These are phyloP conservation scores for Acanthamoeba lenticulata DNA, from an alignment of 208 protist species.

Conservation along the genomic window DNA sequence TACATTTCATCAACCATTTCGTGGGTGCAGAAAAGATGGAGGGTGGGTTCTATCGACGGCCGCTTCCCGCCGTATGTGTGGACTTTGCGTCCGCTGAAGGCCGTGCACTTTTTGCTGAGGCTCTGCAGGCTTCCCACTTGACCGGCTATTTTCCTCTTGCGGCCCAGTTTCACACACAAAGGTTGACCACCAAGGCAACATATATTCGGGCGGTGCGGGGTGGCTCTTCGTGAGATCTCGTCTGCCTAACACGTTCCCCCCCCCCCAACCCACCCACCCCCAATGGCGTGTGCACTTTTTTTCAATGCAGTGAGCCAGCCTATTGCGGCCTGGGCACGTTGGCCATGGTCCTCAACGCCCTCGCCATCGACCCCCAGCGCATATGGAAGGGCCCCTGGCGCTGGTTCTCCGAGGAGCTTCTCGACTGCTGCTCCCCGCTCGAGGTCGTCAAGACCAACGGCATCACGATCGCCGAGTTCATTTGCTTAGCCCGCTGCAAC, in stretches of 20 bases:
- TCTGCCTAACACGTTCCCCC: too few species aligned
- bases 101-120: neutral
- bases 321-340: slow-evolving; percentile 87
- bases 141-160: neutral
- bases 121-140: neutral
- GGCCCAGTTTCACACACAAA: slow-evolving; percentile 18
- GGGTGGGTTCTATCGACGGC: neutral
- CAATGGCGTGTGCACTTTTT: too few species aligned
- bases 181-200: too few species aligned
- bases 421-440: slow-evolving; percentile 86
- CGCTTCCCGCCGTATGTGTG: neutral
- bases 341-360: slow-evolving; percentile 88
- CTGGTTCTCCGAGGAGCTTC: slow-evolving; percentile 87
- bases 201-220: too few species aligned
- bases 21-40: neutral
- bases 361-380: slow-evolving; percentile 85
- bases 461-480: slow-evolving; percentile 83
- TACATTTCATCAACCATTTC: too few species aligned
- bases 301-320: slow-evolving; percentile 3
- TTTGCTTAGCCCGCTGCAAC: slow-evolving; percentile 70
- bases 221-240: too few species aligned
- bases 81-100: neutral
- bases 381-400: slow-evolving; percentile 91
- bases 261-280: too few species aligned
- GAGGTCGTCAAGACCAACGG: slow-evolving; percentile 83